Base-by-base conservation (phyloP, 2,329 filamentous ascomycete species). In the Triangularia verruculosa region DNA sequence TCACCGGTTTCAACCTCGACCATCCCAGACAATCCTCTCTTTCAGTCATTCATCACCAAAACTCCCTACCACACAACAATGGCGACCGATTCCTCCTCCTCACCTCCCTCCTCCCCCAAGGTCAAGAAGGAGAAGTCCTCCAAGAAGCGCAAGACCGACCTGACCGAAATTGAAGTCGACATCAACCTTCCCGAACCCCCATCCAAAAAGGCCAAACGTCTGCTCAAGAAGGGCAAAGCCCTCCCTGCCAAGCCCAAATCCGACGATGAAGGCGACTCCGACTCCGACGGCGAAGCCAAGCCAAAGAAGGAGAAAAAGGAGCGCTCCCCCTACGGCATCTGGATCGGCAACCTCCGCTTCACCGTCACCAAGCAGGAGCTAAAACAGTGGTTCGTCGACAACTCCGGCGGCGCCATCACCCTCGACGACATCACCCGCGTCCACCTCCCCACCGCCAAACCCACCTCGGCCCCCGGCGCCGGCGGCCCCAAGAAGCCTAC, bases 291-390 rank as follows among this genome's bases (percentile, higher is more conserved):
- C 57, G 67, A 67, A 60, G 71, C 70, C 43, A 77, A 77, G 52
- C 71, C 71, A 5, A 78, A 78, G 64, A 76, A 78, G 27, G 71
- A 73, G 56, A 79, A 83, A 61, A 81, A 83, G 68, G 78, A 81
- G 70, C 89, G 92, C 64, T 95, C 92, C 9, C 87, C 91, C 17
- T 88, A 92, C 76, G 92, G 93, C 66, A 86, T 99, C 69, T 99
- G 95, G 95, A 91, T 99, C 70, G 95, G 96, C 71, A 99, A 99
- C 77, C 79, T 99, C 67, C 86, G 90, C n/a, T 99, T 94, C 81
- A 86, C 85, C 55, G 82, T 89, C 47, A 95, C 90, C 53, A 87
- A 89, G 64, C 80, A 86, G 12, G 88, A 92, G 66, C 79, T 99
- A 57, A 88, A 89, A 72, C 85, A 84, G 65, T 98, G 96, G 83